These are phyloP conservation scores for Cladosporium cucumerinum DNA, from an alignment of 2,329 filamentous ascomycete genomes.

Conservation along the genomic window DNA sequence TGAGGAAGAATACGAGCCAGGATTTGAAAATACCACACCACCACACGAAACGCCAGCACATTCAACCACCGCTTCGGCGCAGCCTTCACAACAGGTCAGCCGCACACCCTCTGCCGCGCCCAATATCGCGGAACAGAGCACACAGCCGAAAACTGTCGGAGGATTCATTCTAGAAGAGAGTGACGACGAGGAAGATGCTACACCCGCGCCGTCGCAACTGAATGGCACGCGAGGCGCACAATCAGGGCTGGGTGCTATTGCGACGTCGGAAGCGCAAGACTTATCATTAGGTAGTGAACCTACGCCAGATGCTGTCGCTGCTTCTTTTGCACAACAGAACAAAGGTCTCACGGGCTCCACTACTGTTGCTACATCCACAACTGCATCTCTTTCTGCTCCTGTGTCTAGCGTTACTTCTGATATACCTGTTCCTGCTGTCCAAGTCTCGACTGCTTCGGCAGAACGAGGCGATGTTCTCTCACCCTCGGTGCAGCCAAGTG, in stretches of 20 bases:
- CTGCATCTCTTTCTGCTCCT: slow-evolving; percentile 19
- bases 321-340: slow-evolving; percentile 23
- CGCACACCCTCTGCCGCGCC: slow-evolving; percentile 39
- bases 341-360: slow-evolving; percentile 36
- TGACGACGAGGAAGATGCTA: slow-evolving; percentile 47
- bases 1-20: slow-evolving; percentile 36
- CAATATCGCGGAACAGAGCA: slow-evolving; percentile 29
- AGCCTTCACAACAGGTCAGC: slow-evolving; percentile 35
- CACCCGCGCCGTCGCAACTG: slow-evolving; percentile 26
- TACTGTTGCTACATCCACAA: slow-evolving; percentile 23
- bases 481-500: slow-evolving; percentile 41
- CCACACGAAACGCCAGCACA: slow-evolving; percentile 11
- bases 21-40: slow-evolving; percentile 21
- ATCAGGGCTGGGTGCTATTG: slow-evolving; percentile 26
- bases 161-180: slow-evolving; percentile 64
- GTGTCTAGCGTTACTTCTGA: slow-evolving; percentile 29
- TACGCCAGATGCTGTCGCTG: slow-evolving; percentile 34
- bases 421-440: slow-evolving; percentile 25
- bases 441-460: slow-evolving; percentile 16
- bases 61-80: slow-evolving; percentile 17
- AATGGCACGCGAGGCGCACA: slow-evolving; percentile 28
- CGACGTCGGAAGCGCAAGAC: slow-evolving; percentile 43
- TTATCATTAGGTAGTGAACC: slow-evolving; percentile 56
- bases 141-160: slow-evolving; percentile 53
- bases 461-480: slow-evolving; percentile 44